Conservation (phyloP, 352 stramenopile genomes). For the Thalassiosira hispida region DNA sequence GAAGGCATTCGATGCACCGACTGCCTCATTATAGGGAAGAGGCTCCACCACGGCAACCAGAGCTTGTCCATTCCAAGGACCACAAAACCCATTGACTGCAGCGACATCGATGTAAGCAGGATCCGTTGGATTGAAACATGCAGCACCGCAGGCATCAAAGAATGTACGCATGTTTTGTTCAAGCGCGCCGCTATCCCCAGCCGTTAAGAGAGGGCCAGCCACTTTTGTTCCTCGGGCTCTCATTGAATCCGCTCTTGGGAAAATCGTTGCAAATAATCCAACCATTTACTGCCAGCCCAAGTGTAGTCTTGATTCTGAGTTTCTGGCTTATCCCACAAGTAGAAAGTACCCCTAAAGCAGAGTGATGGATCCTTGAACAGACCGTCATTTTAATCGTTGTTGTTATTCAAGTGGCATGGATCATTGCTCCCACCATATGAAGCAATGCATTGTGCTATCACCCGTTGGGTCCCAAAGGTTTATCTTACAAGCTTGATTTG, state of each 20-base stretch:
- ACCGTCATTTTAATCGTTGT: background rate
- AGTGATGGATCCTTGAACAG: background rate
- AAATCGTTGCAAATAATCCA: background rate
- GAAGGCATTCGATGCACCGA: background rate
- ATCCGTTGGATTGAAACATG: background rate
- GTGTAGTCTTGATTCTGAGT: background rate
- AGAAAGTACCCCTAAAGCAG: background rate
- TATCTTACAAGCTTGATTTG: background rate
- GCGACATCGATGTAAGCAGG: background rate
- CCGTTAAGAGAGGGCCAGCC: background rate
- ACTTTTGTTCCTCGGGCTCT: background rate
- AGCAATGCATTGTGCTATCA: background rate
- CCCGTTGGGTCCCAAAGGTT: background rate
- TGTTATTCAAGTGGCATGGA: background rate
- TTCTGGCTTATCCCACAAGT: constrained; percentile 6
- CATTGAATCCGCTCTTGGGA: background rate
- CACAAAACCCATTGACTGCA: background rate
- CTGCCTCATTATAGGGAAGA: background rate
- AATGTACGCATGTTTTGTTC: background rate
- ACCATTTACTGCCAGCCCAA: background rate
- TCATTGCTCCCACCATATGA: background rate
- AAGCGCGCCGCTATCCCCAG: background rate
- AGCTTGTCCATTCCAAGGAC: background rate
- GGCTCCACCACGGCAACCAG: background rate
- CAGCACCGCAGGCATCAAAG: background rate